Base-by-base conservation (phyloP, 805 yeast species). In the Blastobotrys chiropterorum region DNA sequence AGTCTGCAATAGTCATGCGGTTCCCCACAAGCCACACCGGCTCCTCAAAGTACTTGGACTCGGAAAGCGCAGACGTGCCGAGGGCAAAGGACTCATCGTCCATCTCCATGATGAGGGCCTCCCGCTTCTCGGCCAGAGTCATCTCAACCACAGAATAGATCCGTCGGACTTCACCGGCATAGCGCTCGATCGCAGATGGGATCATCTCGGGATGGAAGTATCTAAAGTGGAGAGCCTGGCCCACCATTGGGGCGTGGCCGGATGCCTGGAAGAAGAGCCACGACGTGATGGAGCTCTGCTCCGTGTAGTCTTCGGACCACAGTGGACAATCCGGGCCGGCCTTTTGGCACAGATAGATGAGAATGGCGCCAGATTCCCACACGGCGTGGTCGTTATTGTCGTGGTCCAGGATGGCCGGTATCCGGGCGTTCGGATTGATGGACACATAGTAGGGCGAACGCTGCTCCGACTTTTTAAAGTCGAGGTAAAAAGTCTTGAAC, bases 211-310 rank as follows among this genome's bases (percentile, higher is more conserved):
- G 79, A 66, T 90, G 97, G 75, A 90, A 89, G 67, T 87, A 89
- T 63, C 90, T 78, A 72, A 90, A 92, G 72, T 92, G 97, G 60
- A 92, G 76, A 6, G 97, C 97, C 69, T 90, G 97, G 16, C 97
- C 97, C 61, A 90, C 86, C 96, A 90, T 90, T n/a, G 97, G 97
- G 0, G 97, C 96, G 66, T 90, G 97, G 4, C 98, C 97, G 3
- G 95, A 85, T 2, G 97, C 89, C 70, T 90, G 98, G 74, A 90
- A 90, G 64, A 88, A 90, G 39, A 92, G 74, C 97, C 97, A 90
- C 4, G 90, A 80, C 54, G 81, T 77, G 53, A 90, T 88, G 66
- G 85, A 92, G 2, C 90, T 77, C 71, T 89, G 96, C 57, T 88
- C 96, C 13, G 80, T 74, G 49, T 85, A 66, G 63, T 84, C 85